phyloP scores from a whole-genome alignment of 2,329 filamentous ascomycete genomes.

The Ascochyta clinopodiicola region DNA sequence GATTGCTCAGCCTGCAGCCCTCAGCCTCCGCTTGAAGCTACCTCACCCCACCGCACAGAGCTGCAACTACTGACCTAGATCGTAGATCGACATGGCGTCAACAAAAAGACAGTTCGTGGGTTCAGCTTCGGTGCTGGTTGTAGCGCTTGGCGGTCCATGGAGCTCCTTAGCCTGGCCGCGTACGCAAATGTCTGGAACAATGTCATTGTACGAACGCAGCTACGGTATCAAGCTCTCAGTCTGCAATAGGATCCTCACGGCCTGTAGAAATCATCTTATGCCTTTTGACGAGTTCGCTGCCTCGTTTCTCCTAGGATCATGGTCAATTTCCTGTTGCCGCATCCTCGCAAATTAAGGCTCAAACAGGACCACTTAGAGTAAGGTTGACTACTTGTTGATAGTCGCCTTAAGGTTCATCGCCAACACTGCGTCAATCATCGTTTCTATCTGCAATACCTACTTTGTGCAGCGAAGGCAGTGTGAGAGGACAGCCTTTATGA shows the following conservation, averaged over 20 bases:
- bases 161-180: not conserved
- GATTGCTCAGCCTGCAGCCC: not conserved
- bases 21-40: not conserved
- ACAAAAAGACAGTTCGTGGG: not conserved
- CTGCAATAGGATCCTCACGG: not conserved
- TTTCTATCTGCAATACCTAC: too few relatives aligned
- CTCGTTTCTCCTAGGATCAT: not conserved
- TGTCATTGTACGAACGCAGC: not conserved
- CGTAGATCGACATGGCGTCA: slow-evolving; percentile 4
- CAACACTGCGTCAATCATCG: too few relatives aligned
- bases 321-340: too few relatives aligned
- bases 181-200: not conserved
- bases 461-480: too few relatives aligned
- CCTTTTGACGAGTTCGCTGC: not conserved
- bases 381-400: too few relatives aligned
- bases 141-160: too few relatives aligned
- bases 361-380: too few relatives aligned
- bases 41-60: not conserved
- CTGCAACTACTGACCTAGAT: not conserved
- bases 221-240: not conserved
- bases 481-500: too few relatives aligned
- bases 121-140: not conserved
- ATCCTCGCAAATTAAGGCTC: too few relatives aligned
- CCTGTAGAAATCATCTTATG: not conserved
- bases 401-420: too few relatives aligned